phyloP scores from a whole-genome alignment of 192 early-diverging fungal species.

The Globomyces pollinis-pini region DNA sequence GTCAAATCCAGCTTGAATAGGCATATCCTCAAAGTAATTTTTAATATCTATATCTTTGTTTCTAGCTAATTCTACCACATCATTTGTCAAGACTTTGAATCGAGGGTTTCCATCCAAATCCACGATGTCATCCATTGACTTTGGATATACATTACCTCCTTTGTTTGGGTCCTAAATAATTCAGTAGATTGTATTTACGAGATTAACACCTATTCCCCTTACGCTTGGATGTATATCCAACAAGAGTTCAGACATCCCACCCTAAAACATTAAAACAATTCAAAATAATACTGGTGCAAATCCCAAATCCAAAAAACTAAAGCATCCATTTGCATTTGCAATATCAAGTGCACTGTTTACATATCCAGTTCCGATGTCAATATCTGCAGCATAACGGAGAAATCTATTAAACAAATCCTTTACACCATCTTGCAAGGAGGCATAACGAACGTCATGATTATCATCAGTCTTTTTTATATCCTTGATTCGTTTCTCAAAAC shows the following conservation, averaged over 20 bases:
- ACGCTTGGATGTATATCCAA: not conserved
- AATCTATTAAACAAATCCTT: slow-evolving; percentile 7
- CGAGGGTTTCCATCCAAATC: no score
- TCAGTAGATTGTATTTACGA: no score
- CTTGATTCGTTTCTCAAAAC: not conserved
- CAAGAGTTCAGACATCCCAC: slow-evolving; percentile 6
- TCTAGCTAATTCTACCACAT: slow-evolving; percentile 8
- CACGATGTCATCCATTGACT: not conserved
- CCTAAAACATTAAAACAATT: no score
- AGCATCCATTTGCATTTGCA: not conserved
- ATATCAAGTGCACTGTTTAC: not conserved
- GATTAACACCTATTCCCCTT: not conserved
- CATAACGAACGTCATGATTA: not conserved
- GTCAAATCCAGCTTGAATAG: not conserved
- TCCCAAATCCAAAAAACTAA: slow-evolving; percentile 7
- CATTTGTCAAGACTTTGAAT: not conserved
- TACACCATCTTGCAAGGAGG: not conserved
- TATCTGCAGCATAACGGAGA: slow-evolving; percentile 6
- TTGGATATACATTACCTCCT: slow-evolving; percentile 11
- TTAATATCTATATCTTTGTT: not conserved
- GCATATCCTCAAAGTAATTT: no score
- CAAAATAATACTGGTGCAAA: no score
- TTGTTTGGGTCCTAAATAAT: not conserved
- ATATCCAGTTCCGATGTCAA: slow-evolving; percentile 3
- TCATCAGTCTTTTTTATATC: not conserved